Conservation (phyloP, 2,329 filamentous ascomycete species). For the Stagonosporopsis tanaceti region DNA sequence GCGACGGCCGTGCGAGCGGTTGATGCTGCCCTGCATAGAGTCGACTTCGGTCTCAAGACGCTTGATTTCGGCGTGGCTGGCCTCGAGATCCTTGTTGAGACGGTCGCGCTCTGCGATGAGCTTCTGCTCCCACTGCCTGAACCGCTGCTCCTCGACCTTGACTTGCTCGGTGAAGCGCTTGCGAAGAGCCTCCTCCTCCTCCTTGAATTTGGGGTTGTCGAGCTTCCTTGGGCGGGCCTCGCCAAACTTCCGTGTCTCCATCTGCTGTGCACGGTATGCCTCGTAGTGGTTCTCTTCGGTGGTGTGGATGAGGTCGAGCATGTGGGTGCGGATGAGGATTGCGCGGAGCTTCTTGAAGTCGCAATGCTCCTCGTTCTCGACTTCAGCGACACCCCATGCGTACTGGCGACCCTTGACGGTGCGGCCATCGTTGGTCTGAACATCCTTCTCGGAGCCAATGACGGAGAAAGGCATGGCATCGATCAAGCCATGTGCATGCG, state of each 20-base stretch:
- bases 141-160: slow-evolving; percentile 99
- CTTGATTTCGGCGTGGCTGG: slow-evolving; percentile 92
- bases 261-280: slow-evolving; percentile 97
- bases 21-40: slow-evolving; percentile 85
- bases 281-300: slow-evolving; percentile 99
- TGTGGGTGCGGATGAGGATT: slow-evolving; percentile 98
- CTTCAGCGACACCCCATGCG: slow-evolving; percentile 98
- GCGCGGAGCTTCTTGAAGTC: slow-evolving; percentile 99
- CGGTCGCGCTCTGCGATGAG: slow-evolving; percentile 98
- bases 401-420: slow-evolving; percentile 99
- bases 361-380: slow-evolving; percentile 99
- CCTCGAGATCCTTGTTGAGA: slow-evolving; percentile 99
- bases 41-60: slow-evolving; percentile 92
- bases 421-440: slow-evolving; percentile 93
- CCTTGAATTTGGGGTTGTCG: slow-evolving; percentile 99
- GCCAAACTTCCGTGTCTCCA: slow-evolving; percentile 99
- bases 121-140: slow-evolving; percentile 99
- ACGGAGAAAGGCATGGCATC: slow-evolving; percentile 98
- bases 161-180: slow-evolving; percentile 99
- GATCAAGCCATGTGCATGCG: slow-evolving; percentile 94
- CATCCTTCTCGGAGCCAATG: slow-evolving; percentile 98
- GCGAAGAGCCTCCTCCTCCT: slow-evolving; percentile 96
- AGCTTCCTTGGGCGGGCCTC: slow-evolving; percentile 96
- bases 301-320: slow-evolving; percentile 99
- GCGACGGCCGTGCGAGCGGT: slow-evolving; percentile 91